Conservation (phyloP, 164 flowering plant species). For the Sedum album region DNA sequence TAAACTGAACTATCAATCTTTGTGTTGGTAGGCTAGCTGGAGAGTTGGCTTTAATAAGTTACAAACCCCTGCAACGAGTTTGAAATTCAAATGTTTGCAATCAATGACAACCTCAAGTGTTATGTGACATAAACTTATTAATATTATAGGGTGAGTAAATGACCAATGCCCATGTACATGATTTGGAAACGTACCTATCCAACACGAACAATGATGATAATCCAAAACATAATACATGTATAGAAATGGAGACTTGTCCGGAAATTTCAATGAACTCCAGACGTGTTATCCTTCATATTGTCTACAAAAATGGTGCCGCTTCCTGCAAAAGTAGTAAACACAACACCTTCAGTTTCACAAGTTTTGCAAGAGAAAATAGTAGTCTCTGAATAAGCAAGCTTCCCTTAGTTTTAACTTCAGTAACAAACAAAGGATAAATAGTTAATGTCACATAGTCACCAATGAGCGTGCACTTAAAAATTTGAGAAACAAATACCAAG, state of each 20-base stretch:
- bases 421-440: neutral
- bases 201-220: neutral
- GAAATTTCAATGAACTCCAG: neutral
- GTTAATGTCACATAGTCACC: neutral
- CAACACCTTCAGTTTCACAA: too few species aligned
- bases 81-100: constrained; percentile 1
- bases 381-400: too few species aligned
- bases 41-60: neutral
- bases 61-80: neutral
- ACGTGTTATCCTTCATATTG: neutral
- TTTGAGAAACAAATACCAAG: too few species aligned
- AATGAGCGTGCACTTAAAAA: too few species aligned
- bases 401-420: neutral
- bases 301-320: neutral
- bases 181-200: neutral
- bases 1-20: neutral
- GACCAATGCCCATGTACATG: neutral
- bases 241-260: neutral
- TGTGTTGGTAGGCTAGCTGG: neutral
- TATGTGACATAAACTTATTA: neutral
- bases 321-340: too few species aligned
- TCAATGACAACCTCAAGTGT: neutral
- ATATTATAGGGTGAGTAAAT: neutral
- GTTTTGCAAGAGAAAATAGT: neutral
- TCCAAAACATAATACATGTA: neutral